Evolutionary conservation across 305 asterid genomes (phyloP), one percentile per base, ranked within the genome.

Genomic region (Lippia alba): DNA sequence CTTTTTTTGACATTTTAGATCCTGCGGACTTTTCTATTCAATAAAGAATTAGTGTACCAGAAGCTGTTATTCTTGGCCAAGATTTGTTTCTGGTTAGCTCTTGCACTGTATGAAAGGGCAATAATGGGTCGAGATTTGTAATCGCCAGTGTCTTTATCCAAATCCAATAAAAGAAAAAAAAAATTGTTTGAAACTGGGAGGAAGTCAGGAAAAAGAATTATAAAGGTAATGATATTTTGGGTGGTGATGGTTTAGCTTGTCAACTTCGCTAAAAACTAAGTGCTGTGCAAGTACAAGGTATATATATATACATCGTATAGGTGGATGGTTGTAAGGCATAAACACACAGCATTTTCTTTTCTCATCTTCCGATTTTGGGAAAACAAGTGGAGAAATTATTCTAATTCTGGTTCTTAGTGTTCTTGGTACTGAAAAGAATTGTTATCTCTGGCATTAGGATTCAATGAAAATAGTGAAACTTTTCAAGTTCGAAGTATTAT

Each of bases 31-130:
- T 66, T 58, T 19, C 12, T 56, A 49, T 67, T 81, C 60, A 39
- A 24, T 45, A 72, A 9, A 17, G 32, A 61, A 44, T 45, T 56
- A 45, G 64, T 33, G 48, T 32, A 64, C 48, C 40, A 45, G 50
- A 45, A 30, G 8, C 58, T 60, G 70, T 24, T 40, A 34, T 58
- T 64, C 5, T 17, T 18, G 17, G 6, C 71, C 54, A 45, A 17
- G 36, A 67, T 68, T 68, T 71, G 55, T 30, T 60, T 61, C 65
- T 30, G 11, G 10, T 18, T 71, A 56, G 63, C 81, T 69, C 58
- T 73, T 61, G 61, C 44, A 15, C 72, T 8, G 14, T 77, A 17
- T 67, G 80, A 71, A 82, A 76, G 71, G 84, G 66, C 74, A 64
- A 56, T 45, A 19, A 53, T 62, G 24, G 70, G 34, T 61, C 39